Evolutionary conservation across 306 rosid genomes (phyloP).

Genomic region (Casuarina cunninghamiana): DNA sequence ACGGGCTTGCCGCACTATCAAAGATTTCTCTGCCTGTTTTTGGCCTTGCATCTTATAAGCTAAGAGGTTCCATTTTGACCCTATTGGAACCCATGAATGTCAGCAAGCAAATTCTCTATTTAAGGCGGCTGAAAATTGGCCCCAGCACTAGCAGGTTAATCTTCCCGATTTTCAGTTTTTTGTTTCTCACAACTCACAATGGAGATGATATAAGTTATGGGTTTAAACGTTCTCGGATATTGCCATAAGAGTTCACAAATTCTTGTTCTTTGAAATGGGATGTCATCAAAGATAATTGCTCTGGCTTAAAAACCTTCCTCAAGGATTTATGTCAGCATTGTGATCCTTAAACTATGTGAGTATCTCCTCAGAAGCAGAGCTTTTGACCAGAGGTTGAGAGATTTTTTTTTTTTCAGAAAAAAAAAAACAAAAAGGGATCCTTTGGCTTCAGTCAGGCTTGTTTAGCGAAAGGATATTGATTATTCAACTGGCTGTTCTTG

Average conservation of each 20-base stretch:
- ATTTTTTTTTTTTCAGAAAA: too few species aligned
- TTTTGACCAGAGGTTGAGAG: neutral
- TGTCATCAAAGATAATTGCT: slow-evolving; percentile 15
- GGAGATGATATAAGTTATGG: slow-evolving; percentile 26
- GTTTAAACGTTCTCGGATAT: slow-evolving; percentile 10
- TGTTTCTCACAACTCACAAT: slow-evolving; percentile 26
- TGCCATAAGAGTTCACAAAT: slow-evolving; percentile 3
- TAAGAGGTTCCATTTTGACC: slow-evolving; percentile 52
- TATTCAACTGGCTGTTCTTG: slow-evolving; percentile 12
- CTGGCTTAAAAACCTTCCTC: slow-evolving; percentile 21
- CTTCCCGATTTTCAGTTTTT: slow-evolving; percentile 57
- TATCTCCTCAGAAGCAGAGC: slow-evolving; percentile 24
- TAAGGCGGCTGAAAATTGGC: slow-evolving; percentile 52
- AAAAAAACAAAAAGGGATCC: neutral
- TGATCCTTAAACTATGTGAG: slow-evolving; percentile 14
- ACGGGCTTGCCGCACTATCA: slow-evolving; percentile 20
- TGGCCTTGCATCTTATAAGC: slow-evolving; percentile 61
- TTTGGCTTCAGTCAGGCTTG: slow-evolving; percentile 11
- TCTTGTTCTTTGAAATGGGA: slow-evolving; percentile 4
- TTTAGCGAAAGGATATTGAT: slow-evolving; percentile 1
- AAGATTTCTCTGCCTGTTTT: slow-evolving; percentile 48
- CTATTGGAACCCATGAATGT: slow-evolving; percentile 40
- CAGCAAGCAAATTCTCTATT: slow-evolving; percentile 39
- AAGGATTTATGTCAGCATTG: slow-evolving; percentile 24
- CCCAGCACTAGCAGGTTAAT: slow-evolving; percentile 39